phyloP scores from a whole-genome alignment of 192 early-diverging fungal species.

The Chytriomyces confervae region DNA sequence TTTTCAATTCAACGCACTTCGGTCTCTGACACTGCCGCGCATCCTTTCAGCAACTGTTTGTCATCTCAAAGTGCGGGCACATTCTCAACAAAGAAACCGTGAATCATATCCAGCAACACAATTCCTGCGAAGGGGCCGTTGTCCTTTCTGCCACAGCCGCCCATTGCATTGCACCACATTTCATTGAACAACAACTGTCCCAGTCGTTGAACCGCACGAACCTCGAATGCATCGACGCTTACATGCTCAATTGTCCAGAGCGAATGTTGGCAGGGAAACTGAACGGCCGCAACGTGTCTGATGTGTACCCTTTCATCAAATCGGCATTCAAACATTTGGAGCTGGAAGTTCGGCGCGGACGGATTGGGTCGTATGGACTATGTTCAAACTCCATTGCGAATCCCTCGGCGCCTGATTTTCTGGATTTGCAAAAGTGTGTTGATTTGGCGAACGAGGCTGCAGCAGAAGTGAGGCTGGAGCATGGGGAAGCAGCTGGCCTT shows the following conservation, averaged over 20 bases:
- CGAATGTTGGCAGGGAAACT: conserved; percentile 64
- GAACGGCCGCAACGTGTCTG: conserved; percentile 28
- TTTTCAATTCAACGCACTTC: neutral
- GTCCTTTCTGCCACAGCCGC: conserved; percentile 31
- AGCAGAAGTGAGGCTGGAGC: conserved; percentile 15
- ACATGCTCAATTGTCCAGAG: conserved; percentile 81
- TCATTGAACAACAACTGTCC: conserved; percentile 63
- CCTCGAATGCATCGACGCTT: conserved; percentile 67
- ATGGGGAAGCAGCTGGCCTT: too few species aligned
- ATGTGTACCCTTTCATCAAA: conserved; percentile 65
- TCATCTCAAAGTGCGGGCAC: conserved; percentile 55
- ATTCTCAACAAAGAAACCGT: conserved; percentile 23
- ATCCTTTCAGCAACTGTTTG: conserved; percentile 22
- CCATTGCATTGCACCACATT: conserved; percentile 68
- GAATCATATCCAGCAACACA: neutral
- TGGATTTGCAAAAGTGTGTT: conserved; percentile 61
- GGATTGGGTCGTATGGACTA: conserved; percentile 73
- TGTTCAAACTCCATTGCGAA: conserved; percentile 70
- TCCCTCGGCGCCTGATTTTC: conserved; percentile 62
- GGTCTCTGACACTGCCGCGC: conserved; percentile 12
- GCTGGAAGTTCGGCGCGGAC: conserved; percentile 60
- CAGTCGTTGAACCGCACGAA: conserved; percentile 59
- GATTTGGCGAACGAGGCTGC: conserved; percentile 20
- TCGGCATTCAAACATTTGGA: conserved; percentile 68
- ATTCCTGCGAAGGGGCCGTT: conserved; percentile 3